Base-by-base conservation (phyloP, 192 early-diverging fungal species). In the Physocladia obscura region DNA sequence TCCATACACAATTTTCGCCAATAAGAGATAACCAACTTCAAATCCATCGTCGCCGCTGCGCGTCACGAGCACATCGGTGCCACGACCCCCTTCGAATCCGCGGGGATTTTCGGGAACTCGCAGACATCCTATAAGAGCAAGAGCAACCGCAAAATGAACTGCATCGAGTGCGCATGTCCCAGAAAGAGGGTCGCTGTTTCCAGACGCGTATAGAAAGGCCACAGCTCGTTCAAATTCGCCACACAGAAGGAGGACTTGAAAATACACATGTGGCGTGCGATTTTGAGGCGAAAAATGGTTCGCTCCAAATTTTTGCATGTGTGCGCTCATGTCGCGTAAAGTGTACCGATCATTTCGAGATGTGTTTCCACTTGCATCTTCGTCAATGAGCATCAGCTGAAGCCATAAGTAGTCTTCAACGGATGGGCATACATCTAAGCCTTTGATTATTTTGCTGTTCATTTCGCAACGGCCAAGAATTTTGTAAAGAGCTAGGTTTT, bases 341-440 rank as follows among this genome's bases (percentile, higher is more conserved):
- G 85, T 82, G 74, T 86, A 90, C 11, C 78, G 74, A 50, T 93
- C 91, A 47, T 4, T 52, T 15, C 13, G n/a, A 67, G 29, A 40
- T 74, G 40, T 13, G 75, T 75, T 24, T 59, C 65, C n/a, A 52
- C 58, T 21, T 38, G 47, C 4, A 57, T 61, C 69, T 62, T 94
- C 92, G n/a, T 83, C 80, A 13, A 92, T 74, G 32, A 94, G 80
- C 69, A 85, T 84, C 38, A 96, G 80, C 76, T 92, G 88, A 4
- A 94, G 61, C 98, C 98, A 99, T 38, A 98, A 69, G 73, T 93
- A 98, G 63, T 99, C 96, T 73, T 99, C 94, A 2, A 88, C 89
- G 6, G 93, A 84, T 39, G 84, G 83, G 17, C 91, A 83, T 0
- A 93, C 91, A 49, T 85, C 87, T 17, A 61, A 59, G 24, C 73